Base-by-base conservation (phyloP, 768 basidiomycete species). In the Rhodotorula babjevae region DNA sequence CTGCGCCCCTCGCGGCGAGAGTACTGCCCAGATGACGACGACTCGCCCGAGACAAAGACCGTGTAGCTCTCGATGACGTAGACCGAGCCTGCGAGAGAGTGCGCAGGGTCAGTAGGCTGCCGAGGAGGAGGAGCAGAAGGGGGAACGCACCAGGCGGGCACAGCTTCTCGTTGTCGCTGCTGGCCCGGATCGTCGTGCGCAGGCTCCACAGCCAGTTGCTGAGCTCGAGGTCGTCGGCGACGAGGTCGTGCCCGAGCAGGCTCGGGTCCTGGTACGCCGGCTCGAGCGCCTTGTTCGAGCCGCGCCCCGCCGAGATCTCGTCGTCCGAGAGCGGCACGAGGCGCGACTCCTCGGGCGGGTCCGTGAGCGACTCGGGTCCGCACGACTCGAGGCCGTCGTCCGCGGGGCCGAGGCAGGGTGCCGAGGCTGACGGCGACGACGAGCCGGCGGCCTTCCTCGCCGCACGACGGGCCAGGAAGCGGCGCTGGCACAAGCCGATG, bases 111-210 rank as follows among this genome's bases (percentile, higher is more conserved):
- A 12, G 31, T 10, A 16, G 21, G 11, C 6, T 6, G 31, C 23
- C 36, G 21, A 23, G 42, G 29, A 12, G 23, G 25, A 36, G 18
- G 21, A 29, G 15, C 78, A 76, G 23, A 18, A 27, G 19, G 31
- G 21, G 36, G 14, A 46, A 77, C 29, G 46, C 68, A 23, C 81
- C 81, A 4, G 81, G 79, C 2, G 81, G 81, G 61, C 79, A 81
- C 33, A 82, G 77, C 74, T 82, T 82, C n/a, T 80, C 80, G 61
- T 78, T 80, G 69, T 80, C 78, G 78, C 80, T 82, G 71, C 79
- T 79, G 23, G 81, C 81, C 21, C 80, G 53, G 75, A 83, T 79
- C 14, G 82, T 82, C 76, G 80, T 81, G 65, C 80, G 77, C 31
- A 83, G 61, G 23, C 71, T 73, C 73, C 78, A 77, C 61, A 81